These are phyloP conservation scores for Calonectria henricotiae DNA, from an alignment of 2,329 filamentous ascomycete genomes.

Conservation along the genomic window DNA sequence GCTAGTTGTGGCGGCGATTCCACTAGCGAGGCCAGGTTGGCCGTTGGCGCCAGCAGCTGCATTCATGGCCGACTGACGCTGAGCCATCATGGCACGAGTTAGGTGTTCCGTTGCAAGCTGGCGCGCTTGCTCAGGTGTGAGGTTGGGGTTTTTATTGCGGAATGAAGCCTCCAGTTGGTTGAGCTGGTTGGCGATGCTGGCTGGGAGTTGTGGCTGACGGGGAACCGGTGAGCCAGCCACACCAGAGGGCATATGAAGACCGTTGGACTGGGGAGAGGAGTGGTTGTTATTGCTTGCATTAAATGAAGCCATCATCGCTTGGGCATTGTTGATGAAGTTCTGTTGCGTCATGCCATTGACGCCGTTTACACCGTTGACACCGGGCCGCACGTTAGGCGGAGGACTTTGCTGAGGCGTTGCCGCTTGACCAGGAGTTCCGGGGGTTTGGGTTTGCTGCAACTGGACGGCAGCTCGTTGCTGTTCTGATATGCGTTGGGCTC, in stretches of 20 bases:
- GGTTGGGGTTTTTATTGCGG: slow-evolving; percentile 67
- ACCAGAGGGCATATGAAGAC: slow-evolving; percentile 65
- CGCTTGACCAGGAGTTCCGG: slow-evolving; percentile 56
- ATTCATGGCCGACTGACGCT: slow-evolving; percentile 70
- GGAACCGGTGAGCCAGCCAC: slow-evolving; percentile 65
- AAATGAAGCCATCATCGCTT: slow-evolving; percentile 69
- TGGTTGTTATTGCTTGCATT: slow-evolving; percentile 60
- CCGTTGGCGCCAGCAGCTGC: slow-evolving; percentile 68
- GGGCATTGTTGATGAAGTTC: slow-evolving; percentile 68
- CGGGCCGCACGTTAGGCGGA: slow-evolving; percentile 62
- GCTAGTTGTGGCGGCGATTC: slow-evolving; percentile 66
- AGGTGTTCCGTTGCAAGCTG: slow-evolving; percentile 69
- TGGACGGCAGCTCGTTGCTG: slow-evolving; percentile 72
- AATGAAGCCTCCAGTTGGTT: slow-evolving; percentile 69
- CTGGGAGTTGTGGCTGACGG: slow-evolving; percentile 63
- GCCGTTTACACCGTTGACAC: slow-evolving; percentile 53
- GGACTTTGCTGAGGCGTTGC: slow-evolving; percentile 60
- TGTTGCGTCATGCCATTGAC: slow-evolving; percentile 68
- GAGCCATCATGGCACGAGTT: slow-evolving; percentile 65
- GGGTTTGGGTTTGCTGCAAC: slow-evolving; percentile 62
- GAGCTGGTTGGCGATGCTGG: slow-evolving; percentile 67
- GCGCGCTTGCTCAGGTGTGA: slow-evolving; percentile 67
- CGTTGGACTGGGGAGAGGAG: slow-evolving; percentile 63
- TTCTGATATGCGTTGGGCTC: slow-evolving; percentile 78
- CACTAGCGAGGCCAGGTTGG: slow-evolving; percentile 67